These are phyloP conservation scores for Suhomyces sp. DNA, from an alignment of 805 yeast genomes.

Conservation along the genomic window DNA sequence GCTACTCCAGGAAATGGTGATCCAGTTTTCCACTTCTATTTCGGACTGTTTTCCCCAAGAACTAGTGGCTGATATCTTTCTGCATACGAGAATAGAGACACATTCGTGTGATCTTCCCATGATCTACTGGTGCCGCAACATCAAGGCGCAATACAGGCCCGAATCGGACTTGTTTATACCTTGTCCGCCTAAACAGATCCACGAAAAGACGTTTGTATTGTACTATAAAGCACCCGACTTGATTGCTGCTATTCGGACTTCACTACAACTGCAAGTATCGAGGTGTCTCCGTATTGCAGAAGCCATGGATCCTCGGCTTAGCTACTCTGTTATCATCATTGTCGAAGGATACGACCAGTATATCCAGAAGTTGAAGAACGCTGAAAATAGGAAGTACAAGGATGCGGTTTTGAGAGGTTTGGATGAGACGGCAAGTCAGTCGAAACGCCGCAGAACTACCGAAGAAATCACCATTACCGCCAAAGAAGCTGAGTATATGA, in stretches of 20 bases:
- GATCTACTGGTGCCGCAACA: conserved; percentile 51
- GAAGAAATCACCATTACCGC: conserved; percentile 11
- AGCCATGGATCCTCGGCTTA: conserved; percentile 17
- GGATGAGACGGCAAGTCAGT: conserved; percentile 2
- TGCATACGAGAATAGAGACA: conserved; percentile 20
- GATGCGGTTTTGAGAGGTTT: conserved; percentile 6
- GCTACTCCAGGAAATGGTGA: conserved; percentile 47
- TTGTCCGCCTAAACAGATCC: conserved; percentile 32
- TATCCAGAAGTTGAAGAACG: conserved; percentile 40
- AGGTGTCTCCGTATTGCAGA: conserved; percentile 11
- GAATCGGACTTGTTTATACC: conserved; percentile 56
- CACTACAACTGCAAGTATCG: conserved; percentile 6
- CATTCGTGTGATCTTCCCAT: conserved; percentile 35
- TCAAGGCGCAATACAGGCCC: conserved; percentile 47
- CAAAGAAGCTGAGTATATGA: conserved; percentile 37
- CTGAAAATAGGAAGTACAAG: conserved; percentile 46
- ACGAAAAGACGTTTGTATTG: conserved; percentile 45
- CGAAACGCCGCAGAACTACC: conserved; percentile 4
- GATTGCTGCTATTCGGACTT: conserved; percentile 18
- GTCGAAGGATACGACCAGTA: conserved; percentile 49
- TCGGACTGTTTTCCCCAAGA: conserved; percentile 15
- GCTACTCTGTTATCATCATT: conserved; percentile 38
- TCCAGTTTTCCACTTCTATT: conserved; percentile 39
- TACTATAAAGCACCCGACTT: conserved; percentile 48
- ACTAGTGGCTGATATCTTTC: conserved; percentile 10